Evolutionary conservation across 495 filamentous ascomycete genomes (phyloP), one percentile per base, ranked within the genome.

Genomic region (Talaromyces proteolyticus): DNA sequence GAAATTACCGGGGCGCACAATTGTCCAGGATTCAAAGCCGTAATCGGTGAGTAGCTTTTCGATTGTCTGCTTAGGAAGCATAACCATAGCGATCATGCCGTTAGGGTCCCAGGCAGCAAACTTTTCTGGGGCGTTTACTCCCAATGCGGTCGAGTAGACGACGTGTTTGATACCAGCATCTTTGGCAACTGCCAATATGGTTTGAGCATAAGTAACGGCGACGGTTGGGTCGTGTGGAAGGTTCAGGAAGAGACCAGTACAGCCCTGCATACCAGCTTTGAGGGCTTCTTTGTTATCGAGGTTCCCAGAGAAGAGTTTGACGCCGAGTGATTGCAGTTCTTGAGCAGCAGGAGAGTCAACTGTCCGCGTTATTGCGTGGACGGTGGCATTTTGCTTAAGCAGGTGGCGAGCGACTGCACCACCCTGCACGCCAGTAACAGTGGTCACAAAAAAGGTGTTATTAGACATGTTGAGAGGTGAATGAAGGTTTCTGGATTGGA

Each of bases 401-500:
- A 80, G 63, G 24, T 70, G 61, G 20, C 62, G 53, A 49, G 61
- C 61, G 17, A 76, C 52, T 18, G 67, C 71, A 19, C 64, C 60
- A 42, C 78, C 78, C 58, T 76, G 75, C 20, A 62, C 59, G 43
- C 78, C 78, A 6, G 74, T 81, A 17, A 73, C 78, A 40, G 64
- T 64, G 51, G 64, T 64, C 44, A 77, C 64, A 53, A 77, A 73
- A 25, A 69, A 66, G 22, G 53, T 62, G 1, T 53, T 49, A 14
- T 62, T 24, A 57, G 64, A 52, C 67, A 54, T 66, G 29, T 18
- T 67, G 65, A 2, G 7, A 50, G 57, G n/a, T 66, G 59, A 3
- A 36, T 55, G 1, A 17, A 18, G 18, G 18, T 41, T 16, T 36
- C 29, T 6, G 38, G 16, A 18, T 41, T 41, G 18, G 1, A 41